These are phyloP conservation scores for Stromatinia cepivora DNA, from an alignment of 2,329 filamentous ascomycete species.

Conservation along the genomic window DNA sequence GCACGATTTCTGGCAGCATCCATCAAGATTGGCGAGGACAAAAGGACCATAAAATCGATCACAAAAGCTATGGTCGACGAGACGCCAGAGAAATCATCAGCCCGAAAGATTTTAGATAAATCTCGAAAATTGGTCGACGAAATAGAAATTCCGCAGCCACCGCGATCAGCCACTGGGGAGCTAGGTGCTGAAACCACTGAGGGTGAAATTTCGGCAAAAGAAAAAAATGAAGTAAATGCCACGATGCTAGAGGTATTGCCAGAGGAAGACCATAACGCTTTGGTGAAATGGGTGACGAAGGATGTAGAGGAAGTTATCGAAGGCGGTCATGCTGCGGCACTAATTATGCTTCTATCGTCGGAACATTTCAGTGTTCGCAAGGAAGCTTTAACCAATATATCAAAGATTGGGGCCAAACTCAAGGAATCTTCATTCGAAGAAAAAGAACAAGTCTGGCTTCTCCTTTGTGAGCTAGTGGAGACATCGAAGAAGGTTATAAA, in stretches of 20 bases:
- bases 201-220: slow-evolving; percentile 23
- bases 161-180: neutral
- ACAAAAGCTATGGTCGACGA: slow-evolving; percentile 46
- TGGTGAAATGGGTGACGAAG: slow-evolving; percentile 71
- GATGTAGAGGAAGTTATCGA: slow-evolving; percentile 77
- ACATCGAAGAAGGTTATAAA: slow-evolving; percentile 61
- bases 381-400: slow-evolving; percentile 70
- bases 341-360: slow-evolving; percentile 77
- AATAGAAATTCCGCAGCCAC: slow-evolving; percentile 31
- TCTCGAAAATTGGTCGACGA: slow-evolving; percentile 36
- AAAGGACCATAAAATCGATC: slow-evolving; percentile 47
- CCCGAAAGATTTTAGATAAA: slow-evolving; percentile 33
- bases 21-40: slow-evolving; percentile 53
- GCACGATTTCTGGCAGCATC: slow-evolving; percentile 57
- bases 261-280: slow-evolving; percentile 50
- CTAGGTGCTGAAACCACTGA: neutral
- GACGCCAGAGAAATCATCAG: slow-evolving; percentile 44
- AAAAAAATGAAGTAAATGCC: slow-evolving; percentile 27
- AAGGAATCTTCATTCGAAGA: slow-evolving; percentile 72
- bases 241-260: slow-evolving; percentile 26
- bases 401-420: slow-evolving; percentile 63
- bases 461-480: slow-evolving; percentile 78
- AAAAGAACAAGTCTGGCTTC: slow-evolving; percentile 74
- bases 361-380: slow-evolving; percentile 72
- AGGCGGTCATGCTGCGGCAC: slow-evolving; percentile 67